Evolutionary conservation across 1,139 yeast genomes (phyloP).

Genomic region (Lodderomyces parapsilosis): DNA sequence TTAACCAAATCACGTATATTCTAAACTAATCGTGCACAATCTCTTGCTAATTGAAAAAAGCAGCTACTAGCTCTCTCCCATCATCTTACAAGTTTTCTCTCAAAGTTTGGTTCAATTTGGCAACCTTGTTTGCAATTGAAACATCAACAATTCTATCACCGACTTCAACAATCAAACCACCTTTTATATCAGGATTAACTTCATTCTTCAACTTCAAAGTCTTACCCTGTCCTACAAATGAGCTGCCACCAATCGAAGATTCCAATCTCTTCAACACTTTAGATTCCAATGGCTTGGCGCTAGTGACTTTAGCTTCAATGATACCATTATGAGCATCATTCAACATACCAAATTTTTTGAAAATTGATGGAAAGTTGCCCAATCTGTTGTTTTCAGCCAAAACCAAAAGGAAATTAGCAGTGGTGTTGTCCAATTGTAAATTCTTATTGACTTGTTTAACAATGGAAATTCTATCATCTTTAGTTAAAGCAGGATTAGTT

Average conservation of each 20-base stretch:
- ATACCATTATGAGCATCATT: conserved; percentile 89
- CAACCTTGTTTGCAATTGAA: conserved; percentile 79
- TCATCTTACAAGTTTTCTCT: conserved; percentile 66
- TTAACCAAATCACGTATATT: neutral
- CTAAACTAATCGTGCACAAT: neutral
- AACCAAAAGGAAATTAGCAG: conserved; percentile 76
- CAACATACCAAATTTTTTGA: conserved; percentile 70
- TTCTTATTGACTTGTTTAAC: conserved; percentile 58
- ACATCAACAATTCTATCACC: conserved; percentile 97
- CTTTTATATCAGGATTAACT: conserved; percentile 87
- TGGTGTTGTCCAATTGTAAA: conserved; percentile 69
- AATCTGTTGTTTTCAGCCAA: conserved; percentile 96
- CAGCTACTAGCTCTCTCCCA: no score
- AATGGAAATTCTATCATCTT: conserved; percentile 70
- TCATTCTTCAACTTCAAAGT: conserved; percentile 79
- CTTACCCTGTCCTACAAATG: conserved; percentile 82
- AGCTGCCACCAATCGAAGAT: conserved; percentile 72
- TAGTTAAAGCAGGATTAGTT: conserved; percentile 80
- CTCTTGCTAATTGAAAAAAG: neutral
- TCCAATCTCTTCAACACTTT: conserved; percentile 79
- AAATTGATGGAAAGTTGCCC: conserved; percentile 61
- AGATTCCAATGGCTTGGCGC: conserved; percentile 82
- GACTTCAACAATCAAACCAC: conserved; percentile 94
- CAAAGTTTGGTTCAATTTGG: conserved; percentile 86
- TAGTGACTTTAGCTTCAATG: conserved; percentile 90